These are phyloP conservation scores for Decorospora gaudefroyi DNA, from an alignment of 2,329 filamentous ascomycete genomes.

Conservation along the genomic window DNA sequence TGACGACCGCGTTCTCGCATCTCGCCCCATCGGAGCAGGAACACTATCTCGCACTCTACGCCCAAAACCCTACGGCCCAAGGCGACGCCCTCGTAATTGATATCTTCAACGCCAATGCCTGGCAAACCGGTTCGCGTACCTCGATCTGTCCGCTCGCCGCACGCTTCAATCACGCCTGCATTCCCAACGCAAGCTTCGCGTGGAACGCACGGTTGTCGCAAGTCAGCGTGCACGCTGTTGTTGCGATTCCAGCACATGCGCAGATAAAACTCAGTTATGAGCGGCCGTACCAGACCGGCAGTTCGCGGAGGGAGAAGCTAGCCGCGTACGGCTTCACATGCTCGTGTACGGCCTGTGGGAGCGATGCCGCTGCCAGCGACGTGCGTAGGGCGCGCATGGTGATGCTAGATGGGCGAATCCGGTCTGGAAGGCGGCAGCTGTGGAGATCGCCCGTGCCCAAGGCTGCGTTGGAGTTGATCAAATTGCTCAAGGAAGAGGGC, in stretches of 20 bases:
- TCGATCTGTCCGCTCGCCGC: constrained; percentile 38
- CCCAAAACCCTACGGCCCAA: constrained; percentile 4
- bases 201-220: constrained; percentile 25
- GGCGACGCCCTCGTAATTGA: constrained; percentile 21
- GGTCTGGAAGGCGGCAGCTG: constrained; percentile 16
- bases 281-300: constrained; percentile 24
- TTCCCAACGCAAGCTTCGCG: constrained; percentile 39
- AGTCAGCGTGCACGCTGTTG: constrained; percentile 34
- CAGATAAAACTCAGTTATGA: constrained; percentile 42
- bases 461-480: constrained; percentile 20
- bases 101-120: constrained; percentile 33
- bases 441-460: constrained; percentile 20
- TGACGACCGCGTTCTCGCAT: constrained; percentile 17
- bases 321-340: constrained; percentile 30
- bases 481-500: constrained; percentile 22
- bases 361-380: constrained; percentile 11
- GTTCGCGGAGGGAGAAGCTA: constrained; percentile 25
- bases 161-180: constrained; percentile 46
- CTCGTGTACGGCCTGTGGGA: constrained; percentile 34
- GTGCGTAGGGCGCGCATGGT: constrained; percentile 22
- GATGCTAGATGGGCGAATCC: constrained; percentile 19
- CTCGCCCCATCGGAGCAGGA: constrained; percentile 12
- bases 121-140: constrained; percentile 21
- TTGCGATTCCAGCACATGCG: constrained; percentile 33
- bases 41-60: constrained; percentile 22